Evolutionary conservation across 495 filamentous ascomycete species (phyloP), one percentile per base, ranked within the genome.

Genomic region (Penicillium fimorum): DNA sequence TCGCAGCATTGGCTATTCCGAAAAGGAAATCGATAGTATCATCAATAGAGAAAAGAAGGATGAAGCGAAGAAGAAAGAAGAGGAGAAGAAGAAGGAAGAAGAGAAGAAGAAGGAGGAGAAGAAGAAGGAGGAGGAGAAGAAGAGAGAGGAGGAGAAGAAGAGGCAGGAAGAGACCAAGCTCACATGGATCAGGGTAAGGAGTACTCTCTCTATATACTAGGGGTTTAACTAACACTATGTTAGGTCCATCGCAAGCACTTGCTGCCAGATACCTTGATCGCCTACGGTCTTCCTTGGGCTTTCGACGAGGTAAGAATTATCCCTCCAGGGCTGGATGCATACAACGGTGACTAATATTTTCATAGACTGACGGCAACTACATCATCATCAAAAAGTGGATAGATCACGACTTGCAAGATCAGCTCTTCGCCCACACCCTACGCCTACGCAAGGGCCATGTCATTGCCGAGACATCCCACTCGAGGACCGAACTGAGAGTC

Each of bases 311-410:
- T 79, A 72, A 64, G 73, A 60, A 44, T 15, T 15, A 35, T 47
- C 42, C 45, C 17, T n/a, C n/a, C n/a, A n/a, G n/a, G n/a, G n/a
- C 18, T 4, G 3, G 13, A 20, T 12, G 3, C 18, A 24, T 40
- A 1, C 13, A 22, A 20, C 38, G 13, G 4, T 12, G 6, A 45
- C 15, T 51, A 13, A 35, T 38, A 40, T 29, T 11, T 33, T 53
- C 54, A 15, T 44, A 72, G 68, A 63, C 80, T 74, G 87, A 92
- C 58, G 77, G 80, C 47, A 83, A 87, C 50, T 91, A 84, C 58
- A 78, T 92, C 52, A 70, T 92, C 53, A 90, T 92, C 77, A 89
- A 89, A 68, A 77, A 82, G 51, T 91, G 83, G 84, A 83, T 92
- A 57, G 77, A 79, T 40, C 85, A 91, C 68, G 79, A 84, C 57